phyloP scores from a whole-genome alignment of 495 filamentous ascomycete species.

The Aspergillus indologenus region DNA sequence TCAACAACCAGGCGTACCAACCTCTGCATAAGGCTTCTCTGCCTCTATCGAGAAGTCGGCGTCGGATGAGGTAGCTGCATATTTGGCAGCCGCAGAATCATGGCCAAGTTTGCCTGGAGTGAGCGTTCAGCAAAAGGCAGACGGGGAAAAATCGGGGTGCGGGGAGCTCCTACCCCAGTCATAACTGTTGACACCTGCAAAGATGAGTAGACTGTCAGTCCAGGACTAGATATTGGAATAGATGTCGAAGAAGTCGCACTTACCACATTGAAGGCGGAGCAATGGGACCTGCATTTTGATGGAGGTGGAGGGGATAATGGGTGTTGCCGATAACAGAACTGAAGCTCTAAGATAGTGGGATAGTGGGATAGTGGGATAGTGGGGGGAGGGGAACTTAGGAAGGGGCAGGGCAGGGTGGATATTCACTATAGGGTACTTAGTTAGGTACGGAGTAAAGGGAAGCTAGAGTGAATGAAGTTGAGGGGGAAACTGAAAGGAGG shows the following conservation, averaged over 20 bases:
- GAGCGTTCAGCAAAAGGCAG: slow-evolving; percentile 21
- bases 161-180: slow-evolving; percentile 72
- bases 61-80: slow-evolving; percentile 71
- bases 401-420: background rate
- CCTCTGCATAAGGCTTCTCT: slow-evolving; percentile 82
- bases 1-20: slow-evolving; percentile 34
- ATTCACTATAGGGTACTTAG: too few relatives aligned
- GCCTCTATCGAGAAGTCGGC: slow-evolving; percentile 71
- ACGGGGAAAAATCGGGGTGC: slow-evolving; percentile 15
- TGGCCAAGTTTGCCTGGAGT: slow-evolving; percentile 66
- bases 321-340: background rate
- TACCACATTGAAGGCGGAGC: slow-evolving; percentile 89
- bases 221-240: background rate
- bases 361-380: background rate
- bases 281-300: slow-evolving; percentile 75
- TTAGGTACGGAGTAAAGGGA: too few relatives aligned
- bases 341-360: background rate
- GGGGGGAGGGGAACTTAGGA: background rate
- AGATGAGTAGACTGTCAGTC: background rate
- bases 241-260: slow-evolving; percentile 15
- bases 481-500: background rate
- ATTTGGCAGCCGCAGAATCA: slow-evolving; percentile 70
- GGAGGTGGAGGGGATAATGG: background rate
- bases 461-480: background rate
- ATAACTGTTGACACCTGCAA: slow-evolving; percentile 85